These are phyloP conservation scores for Bocquillonia castaneifolia DNA, from an alignment of 441 rosid genomes.

Conservation along the genomic window DNA sequence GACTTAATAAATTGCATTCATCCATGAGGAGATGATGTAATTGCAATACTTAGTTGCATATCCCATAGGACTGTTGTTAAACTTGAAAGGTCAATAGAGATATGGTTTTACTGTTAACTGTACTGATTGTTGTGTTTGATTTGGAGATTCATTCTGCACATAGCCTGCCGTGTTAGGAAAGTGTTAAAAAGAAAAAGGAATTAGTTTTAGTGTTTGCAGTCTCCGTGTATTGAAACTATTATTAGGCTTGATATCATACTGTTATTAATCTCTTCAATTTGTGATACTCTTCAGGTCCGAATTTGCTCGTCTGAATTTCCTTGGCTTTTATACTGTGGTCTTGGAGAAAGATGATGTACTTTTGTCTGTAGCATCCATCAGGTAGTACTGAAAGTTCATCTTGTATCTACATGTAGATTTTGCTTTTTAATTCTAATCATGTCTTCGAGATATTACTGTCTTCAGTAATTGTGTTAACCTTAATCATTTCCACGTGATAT, in stretches of 20 bases:
- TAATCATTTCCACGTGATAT: conserved; percentile 1
- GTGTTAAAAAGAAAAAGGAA: no score
- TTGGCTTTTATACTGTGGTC: conserved; percentile 72
- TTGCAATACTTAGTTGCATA: not conserved
- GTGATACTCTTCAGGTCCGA: conserved; percentile 59
- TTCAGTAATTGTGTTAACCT: not conserved
- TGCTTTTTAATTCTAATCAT: conserved; percentile 6
- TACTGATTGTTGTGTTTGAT: not conserved
- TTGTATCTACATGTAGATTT: not conserved
- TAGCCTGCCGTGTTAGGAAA: not conserved
- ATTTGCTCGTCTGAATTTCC: conserved; percentile 74
- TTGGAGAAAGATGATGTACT: conserved; percentile 88
- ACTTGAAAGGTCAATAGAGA: not conserved
- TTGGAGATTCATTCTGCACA: not conserved
- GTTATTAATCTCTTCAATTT: conserved; percentile 13
- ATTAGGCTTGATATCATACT: not conserved
- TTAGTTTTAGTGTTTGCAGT: not conserved
- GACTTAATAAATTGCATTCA: not conserved
- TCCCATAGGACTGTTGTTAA: not conserved
- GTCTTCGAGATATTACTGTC: not conserved
- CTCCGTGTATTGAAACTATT: conserved; percentile 5
- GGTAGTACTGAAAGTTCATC: conserved; percentile 44
- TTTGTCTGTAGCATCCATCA: conserved; percentile 87
- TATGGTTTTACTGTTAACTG: not conserved
- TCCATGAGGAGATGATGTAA: not conserved